A percentile compares a stretch with the other conserved stretches of the same genome.
phyloP scores from a whole-genome alignment of 306 rosid species.

The Glycine tomentella region DNA sequence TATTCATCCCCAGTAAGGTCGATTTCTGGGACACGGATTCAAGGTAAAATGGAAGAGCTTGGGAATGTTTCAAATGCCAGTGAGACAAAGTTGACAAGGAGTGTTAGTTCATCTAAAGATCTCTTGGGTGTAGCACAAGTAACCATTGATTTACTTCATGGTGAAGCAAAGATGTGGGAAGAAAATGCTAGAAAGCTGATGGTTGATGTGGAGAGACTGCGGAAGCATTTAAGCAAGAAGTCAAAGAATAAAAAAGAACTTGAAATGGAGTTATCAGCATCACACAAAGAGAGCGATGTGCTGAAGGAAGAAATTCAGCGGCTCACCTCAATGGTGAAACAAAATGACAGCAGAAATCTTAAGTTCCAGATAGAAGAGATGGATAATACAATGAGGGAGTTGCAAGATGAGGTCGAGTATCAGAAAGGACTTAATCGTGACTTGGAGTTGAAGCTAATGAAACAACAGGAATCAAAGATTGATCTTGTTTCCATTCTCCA shows the following conservation, averaged over 20 bases:
- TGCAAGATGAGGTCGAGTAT: conserved; percentile 50
- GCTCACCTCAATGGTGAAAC: conserved; percentile 29
- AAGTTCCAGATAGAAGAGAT: conserved; percentile 45
- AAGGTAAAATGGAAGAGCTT: conserved; percentile 49
- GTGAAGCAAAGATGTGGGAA: conserved; percentile 57
- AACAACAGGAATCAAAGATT: conserved; percentile 41
- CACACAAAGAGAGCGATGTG: conserved; percentile 25
- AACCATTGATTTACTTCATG: conserved; percentile 55
- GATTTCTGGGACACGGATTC: conserved; percentile 36
- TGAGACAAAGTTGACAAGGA: conserved; percentile 33
- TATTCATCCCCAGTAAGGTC: conserved; percentile 40
- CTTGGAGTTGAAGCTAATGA: conserved; percentile 49
- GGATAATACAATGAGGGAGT: conserved; percentile 47
- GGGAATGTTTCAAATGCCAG: conserved; percentile 29
- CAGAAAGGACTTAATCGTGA: conserved; percentile 43
- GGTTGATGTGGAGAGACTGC: conserved; percentile 46
- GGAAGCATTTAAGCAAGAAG: conserved; percentile 41
- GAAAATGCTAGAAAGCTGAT: conserved; percentile 43
- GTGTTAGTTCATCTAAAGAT: conserved; percentile 52
- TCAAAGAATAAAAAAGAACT: conserved; percentile 45
- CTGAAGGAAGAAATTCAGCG: conserved; percentile 49
- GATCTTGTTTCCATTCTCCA: conserved; percentile 46
- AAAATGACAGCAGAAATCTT: conserved; percentile 43
- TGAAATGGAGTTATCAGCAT: conserved; percentile 43
- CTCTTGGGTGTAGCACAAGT: conserved; percentile 52